phyloP scores from a whole-genome alignment of 2,329 filamentous ascomycete genomes.

The Cordyceps sp. region DNA sequence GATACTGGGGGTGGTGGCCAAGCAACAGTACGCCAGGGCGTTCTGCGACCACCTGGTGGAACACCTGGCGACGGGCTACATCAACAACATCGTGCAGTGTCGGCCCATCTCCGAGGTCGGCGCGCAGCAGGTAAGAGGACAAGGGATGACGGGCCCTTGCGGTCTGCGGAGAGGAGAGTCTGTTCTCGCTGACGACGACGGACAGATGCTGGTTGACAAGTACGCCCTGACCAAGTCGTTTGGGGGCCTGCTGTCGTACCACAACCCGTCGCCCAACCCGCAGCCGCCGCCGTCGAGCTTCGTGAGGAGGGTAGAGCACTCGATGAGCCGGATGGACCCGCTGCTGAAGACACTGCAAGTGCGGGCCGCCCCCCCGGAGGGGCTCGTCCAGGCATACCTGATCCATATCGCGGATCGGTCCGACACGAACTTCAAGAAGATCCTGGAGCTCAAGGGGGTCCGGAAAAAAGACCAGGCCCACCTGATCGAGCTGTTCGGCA shows the following conservation, averaged over 20 bases:
- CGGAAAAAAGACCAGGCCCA: slow-evolving; percentile 67
- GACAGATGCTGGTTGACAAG: slow-evolving; percentile 83
- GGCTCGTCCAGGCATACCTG: slow-evolving; percentile 88
- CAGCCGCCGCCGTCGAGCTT: slow-evolving; percentile 42
- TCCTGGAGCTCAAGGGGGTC: slow-evolving; percentile 89
- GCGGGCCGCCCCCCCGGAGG: slow-evolving; percentile 76
- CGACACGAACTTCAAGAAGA: slow-evolving; percentile 89
- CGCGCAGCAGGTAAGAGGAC: slow-evolving; percentile 57
- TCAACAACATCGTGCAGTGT: slow-evolving; percentile 74
- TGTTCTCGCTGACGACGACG: neutral
- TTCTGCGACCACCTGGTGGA: slow-evolving; percentile 97
- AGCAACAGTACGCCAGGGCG: slow-evolving; percentile 84
- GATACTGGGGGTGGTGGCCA: slow-evolving; percentile 62
- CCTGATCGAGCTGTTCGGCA: slow-evolving; percentile 68
- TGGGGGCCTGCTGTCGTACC: slow-evolving; percentile 49
- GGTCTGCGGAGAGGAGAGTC: too few relatives aligned
- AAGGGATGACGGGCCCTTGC: too few relatives aligned
- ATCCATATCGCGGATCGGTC: slow-evolving; percentile 92
- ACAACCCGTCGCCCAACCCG: slow-evolving; percentile 28
- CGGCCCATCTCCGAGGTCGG: slow-evolving; percentile 84
- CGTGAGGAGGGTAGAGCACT: slow-evolving; percentile 69
- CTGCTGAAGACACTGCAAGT: slow-evolving; percentile 95
- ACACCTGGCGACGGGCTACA: slow-evolving; percentile 60
- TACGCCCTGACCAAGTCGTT: slow-evolving; percentile 76
- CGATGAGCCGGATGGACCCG: slow-evolving; percentile 75